Evolutionary conservation across 768 basidiomycete genomes (phyloP).

Genomic region (Kwoniella pini): DNA sequence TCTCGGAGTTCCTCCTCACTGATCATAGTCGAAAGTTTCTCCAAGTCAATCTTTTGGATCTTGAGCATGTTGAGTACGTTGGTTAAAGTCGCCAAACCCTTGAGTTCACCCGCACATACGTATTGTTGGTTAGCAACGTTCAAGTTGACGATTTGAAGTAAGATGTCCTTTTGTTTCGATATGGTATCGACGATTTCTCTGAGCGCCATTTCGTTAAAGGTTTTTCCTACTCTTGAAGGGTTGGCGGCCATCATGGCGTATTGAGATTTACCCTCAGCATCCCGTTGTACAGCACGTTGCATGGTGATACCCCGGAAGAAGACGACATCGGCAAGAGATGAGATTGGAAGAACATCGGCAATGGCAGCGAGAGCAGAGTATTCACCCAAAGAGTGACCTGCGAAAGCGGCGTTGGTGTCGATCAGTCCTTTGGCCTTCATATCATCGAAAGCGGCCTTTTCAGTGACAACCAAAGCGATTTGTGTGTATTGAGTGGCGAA

Average conservation of each 20-base stretch:
- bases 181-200: conserved; percentile 95
- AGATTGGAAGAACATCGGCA: conserved; percentile 92
- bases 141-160: conserved; percentile 98
- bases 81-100: conserved; percentile 88
- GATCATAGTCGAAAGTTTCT: conserved; percentile 81
- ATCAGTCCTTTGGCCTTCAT: conserved; percentile 96
- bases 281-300: conserved; percentile 98
- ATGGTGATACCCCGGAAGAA: conserved; percentile 99
- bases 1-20: conserved; percentile 91
- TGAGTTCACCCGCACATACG: conserved; percentile 94
- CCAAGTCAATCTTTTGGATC: conserved; percentile 85
- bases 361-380: conserved; percentile 98
- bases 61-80: conserved; percentile 97
- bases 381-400: conserved; percentile 97
- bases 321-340: conserved; percentile 93
- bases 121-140: conserved; percentile 93
- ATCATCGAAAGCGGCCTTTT: conserved; percentile 97
- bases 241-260: conserved; percentile 99
- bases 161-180: conserved; percentile 68
- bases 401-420: conserved; percentile 87
- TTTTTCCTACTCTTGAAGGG: conserved; percentile 87
- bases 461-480: conserved; percentile 95
- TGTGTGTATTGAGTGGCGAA: conserved; percentile 99
- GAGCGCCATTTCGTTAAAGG: conserved; percentile 93
- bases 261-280: conserved; percentile 85